phyloP scores from a whole-genome alignment of 192 early-diverging fungal species.

The Linnemannia exigua region DNA sequence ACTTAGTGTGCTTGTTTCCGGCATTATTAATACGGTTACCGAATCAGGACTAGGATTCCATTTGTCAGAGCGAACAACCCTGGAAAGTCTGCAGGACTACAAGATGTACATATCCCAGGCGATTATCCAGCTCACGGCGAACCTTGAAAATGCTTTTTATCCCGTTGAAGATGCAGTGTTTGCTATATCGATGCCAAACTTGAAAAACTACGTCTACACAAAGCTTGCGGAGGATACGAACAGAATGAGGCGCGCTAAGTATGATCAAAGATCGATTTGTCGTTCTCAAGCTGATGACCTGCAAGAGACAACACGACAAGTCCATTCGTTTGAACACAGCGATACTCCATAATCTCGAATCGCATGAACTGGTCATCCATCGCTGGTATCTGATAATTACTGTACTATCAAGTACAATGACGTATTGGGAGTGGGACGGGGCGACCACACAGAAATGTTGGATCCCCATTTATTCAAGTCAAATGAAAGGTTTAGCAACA shows the following conservation, averaged over 20 bases:
- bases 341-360: background rate
- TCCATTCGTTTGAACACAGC: background rate
- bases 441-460: conserved; percentile 10
- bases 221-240: background rate
- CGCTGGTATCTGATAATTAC: background rate
- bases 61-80: background rate
- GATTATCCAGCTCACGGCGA: background rate
- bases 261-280: background rate
- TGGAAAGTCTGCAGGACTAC: conserved; percentile 9
- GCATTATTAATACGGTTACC: conserved; percentile 3
- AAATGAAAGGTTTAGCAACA: conserved; percentile 12
- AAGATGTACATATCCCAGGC: background rate
- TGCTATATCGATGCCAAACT: conserved; percentile 6
- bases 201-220: background rate
- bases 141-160: background rate
- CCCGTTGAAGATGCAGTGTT: background rate
- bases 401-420: conserved; percentile 5
- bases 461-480: conserved; percentile 13
- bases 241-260: background rate
- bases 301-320: background rate
- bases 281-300: conserved; percentile 1
- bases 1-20: background rate
- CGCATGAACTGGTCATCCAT: background rate
- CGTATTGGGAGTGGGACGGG: conserved; percentile 19
- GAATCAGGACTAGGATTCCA: background rate